Conservation (phyloP, 257 asterid species). For the Echium plantagineum region DNA sequence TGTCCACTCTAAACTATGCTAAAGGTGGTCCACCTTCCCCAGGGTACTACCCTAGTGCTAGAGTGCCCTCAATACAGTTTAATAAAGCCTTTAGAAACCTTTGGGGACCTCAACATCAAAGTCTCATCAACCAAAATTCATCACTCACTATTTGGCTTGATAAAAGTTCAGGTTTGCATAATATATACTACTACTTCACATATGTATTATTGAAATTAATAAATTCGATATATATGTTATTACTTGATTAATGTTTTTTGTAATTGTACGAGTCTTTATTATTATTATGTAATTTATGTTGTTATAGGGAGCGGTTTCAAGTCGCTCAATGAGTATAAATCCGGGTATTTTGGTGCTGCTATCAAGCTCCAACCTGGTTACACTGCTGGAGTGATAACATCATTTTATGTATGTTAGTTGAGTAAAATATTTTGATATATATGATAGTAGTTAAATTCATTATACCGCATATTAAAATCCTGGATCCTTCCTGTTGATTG, state of each 20-base stretch:
- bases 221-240: too few relatives aligned
- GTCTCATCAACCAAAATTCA: conserved; percentile 38
- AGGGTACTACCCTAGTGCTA: conserved; percentile 65
- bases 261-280: too few relatives aligned
- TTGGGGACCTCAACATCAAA: conserved; percentile 91
- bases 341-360: conserved; percentile 66
- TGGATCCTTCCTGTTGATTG: too few relatives aligned
- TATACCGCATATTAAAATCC: too few relatives aligned
- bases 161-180: conserved; percentile 39
- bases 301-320: conserved; percentile 80
- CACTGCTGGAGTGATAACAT: conserved; percentile 88
- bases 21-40: conserved; percentile 74
- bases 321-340: conserved; percentile 41
- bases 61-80: conserved; percentile 41
- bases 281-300: background rate
- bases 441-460: too few relatives aligned
- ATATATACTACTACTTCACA: too few relatives aligned
- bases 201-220: too few relatives aligned
- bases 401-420: conserved; percentile 47
- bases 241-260: too few relatives aligned
- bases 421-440: too few relatives aligned
- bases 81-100: conserved; percentile 43
- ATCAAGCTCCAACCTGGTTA: conserved; percentile 81
- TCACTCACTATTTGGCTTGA: conserved; percentile 75
- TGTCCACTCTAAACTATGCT: conserved; percentile 35